phyloP scores from a whole-genome alignment of 106 monocot species.

The Gastrodia elata region DNA sequence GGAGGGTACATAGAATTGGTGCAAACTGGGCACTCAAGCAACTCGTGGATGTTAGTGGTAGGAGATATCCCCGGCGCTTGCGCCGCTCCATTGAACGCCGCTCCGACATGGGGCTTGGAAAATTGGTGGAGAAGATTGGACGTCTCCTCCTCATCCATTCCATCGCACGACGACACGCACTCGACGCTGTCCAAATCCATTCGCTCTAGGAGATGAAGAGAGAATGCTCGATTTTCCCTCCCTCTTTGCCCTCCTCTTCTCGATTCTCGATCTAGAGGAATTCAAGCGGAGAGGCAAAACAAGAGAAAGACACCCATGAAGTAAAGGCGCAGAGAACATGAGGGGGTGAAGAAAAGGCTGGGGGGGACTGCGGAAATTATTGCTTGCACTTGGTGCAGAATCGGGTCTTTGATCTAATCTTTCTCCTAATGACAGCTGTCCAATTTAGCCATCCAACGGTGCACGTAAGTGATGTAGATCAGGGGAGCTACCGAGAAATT shows the following conservation, averaged over 20 bases:
- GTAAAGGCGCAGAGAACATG: background rate
- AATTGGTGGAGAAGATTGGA: slow-evolving; percentile 19
- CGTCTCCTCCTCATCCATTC: slow-evolving; percentile 39
- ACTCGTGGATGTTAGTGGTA: slow-evolving; percentile 53
- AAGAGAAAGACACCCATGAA: background rate
- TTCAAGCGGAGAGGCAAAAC: background rate
- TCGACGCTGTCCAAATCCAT: slow-evolving; percentile 62
- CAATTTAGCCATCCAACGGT: background rate
- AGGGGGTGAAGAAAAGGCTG: background rate
- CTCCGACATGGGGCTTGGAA: slow-evolving; percentile 22
- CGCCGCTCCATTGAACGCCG: slow-evolving; percentile 12
- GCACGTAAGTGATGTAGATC: no score
- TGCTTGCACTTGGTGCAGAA: background rate
- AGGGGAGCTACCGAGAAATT: no score
- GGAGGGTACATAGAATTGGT: slow-evolving; percentile 87
- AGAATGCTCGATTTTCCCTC: background rate
- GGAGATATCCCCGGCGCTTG: slow-evolving; percentile 25
- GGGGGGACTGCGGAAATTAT: background rate
- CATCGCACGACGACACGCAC: slow-evolving; percentile 53
- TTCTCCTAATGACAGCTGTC: background rate
- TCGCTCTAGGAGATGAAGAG: background rate
- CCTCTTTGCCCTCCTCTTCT: background rate
- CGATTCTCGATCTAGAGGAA: slow-evolving; percentile 1
- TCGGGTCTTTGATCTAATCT: background rate
- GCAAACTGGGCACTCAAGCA: slow-evolving; percentile 76